Evolutionary conservation across 2,329 filamentous ascomycete genomes (phyloP).

Genomic region (Colletotrichum shisoi): DNA sequence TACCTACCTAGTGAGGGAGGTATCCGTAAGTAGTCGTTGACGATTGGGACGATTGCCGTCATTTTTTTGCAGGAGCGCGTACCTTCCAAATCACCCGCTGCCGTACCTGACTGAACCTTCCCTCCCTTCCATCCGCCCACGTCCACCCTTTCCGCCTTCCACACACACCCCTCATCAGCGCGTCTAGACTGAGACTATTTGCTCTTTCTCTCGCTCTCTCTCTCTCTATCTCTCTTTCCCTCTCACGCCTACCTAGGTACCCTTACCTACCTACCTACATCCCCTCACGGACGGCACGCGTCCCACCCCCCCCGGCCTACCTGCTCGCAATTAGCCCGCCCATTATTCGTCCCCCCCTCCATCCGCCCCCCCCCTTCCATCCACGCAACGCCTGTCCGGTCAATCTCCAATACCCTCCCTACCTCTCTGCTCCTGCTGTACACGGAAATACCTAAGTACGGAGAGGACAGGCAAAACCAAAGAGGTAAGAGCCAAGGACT

Average conservation of each 20-base stretch:
- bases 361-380: constrained; percentile 12
- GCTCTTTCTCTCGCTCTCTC: neutral
- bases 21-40: too few species aligned
- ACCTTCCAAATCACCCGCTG: neutral
- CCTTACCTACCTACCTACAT: too few species aligned
- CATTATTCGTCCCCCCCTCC: constrained; percentile 29
- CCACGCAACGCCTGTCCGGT: constrained; percentile 3
- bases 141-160: constrained; percentile 20
- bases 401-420: constrained; percentile 7
- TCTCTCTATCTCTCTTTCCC: neutral
- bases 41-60: neutral
- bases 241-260: neutral
- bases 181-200: constrained; percentile 7
- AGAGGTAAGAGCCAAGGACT: constrained; percentile 5
- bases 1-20: too few species aligned
- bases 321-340: constrained; percentile 37
- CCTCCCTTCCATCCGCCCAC: constrained; percentile 13
- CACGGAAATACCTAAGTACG: too few species aligned
- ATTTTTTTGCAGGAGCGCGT: constrained; percentile 3
- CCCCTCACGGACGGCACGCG: constrained; percentile 17
- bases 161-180: constrained; percentile 6
- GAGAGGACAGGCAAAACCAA: neutral
- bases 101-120: constrained; percentile 16
- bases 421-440: neutral
- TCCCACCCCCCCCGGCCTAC: constrained; percentile 21